Evolutionary conservation across 371 early-diverging fungal species (phyloP).

Genomic region (Zopfochytrium polystomum): DNA sequence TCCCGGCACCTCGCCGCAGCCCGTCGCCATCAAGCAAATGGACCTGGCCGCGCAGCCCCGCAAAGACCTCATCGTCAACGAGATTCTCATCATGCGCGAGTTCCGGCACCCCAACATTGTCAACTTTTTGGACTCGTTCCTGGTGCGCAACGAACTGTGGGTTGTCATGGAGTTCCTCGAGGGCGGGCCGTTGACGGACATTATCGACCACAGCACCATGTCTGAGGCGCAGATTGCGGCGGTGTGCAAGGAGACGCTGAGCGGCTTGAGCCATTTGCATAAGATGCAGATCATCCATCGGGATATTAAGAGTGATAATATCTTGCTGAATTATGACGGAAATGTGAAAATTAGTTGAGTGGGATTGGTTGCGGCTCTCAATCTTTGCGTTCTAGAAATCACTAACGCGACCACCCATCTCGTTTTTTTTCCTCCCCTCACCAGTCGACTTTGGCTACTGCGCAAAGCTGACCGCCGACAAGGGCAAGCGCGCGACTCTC

Average conservation of each 20-base stretch:
- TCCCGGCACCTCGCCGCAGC: background rate
- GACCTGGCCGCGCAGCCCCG: no score
- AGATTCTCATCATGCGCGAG: constrained; percentile 93
- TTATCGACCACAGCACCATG: constrained; percentile 89
- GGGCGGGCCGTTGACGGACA: no score
- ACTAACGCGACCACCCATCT: no score
- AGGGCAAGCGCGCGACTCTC: constrained; percentile 91
- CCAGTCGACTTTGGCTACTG: constrained; percentile 90
- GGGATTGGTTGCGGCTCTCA: no score
- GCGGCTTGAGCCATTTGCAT: constrained; percentile 91
- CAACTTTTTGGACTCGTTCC: no score
- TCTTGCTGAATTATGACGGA: constrained; percentile 81
- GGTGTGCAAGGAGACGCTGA: constrained; percentile 67
- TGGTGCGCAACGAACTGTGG: constrained; percentile 94
- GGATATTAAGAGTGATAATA: constrained; percentile 96
- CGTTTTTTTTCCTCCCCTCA: background rate
- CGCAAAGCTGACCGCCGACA: constrained; percentile 82
- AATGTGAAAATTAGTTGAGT: constrained; percentile 95
- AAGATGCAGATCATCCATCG: constrained; percentile 89
- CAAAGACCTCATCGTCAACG: constrained; percentile 92
- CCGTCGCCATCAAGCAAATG: constrained; percentile 95
- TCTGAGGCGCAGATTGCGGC: constrained; percentile 89
- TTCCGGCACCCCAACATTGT: constrained; percentile 89
- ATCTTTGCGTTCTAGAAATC: no score
- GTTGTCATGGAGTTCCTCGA: constrained; percentile 99